Conservation (phyloP, 208 protist species). For the Vickermania spadyakhi region DNA sequence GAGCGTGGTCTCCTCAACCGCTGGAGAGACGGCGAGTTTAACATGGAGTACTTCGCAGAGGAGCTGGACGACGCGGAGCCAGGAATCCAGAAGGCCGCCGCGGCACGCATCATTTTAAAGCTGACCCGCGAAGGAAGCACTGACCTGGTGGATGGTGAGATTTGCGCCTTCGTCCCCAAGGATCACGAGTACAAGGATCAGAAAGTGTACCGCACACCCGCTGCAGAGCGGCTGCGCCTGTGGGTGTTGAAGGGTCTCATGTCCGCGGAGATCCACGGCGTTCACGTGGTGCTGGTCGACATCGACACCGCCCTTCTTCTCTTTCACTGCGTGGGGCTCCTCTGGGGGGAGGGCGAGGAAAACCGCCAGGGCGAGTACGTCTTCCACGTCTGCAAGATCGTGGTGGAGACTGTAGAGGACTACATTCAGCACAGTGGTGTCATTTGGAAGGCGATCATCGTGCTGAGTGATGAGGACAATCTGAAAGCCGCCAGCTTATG, state of each 20-base stretch:
- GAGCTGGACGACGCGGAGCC: slow-evolving; percentile 18
- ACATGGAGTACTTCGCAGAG: slow-evolving; percentile 35
- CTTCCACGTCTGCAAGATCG: slow-evolving; percentile 78
- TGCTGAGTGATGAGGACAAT: slow-evolving; percentile 26
- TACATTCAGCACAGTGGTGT: slow-evolving; percentile 82
- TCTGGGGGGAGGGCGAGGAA: slow-evolving; percentile 34
- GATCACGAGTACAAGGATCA: slow-evolving; percentile 34
- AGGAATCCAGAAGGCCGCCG: slow-evolving; percentile 15
- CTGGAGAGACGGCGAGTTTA: slow-evolving; percentile 59
- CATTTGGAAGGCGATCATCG: slow-evolving; percentile 68
- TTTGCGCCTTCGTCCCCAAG: slow-evolving; percentile 33
- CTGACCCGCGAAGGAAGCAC: slow-evolving; percentile 26
- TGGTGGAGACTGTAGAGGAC: slow-evolving; percentile 78
- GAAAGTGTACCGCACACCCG: slow-evolving; percentile 55
- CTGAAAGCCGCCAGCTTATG: slow-evolving; percentile 14
- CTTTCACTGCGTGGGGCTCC: slow-evolving; percentile 53
- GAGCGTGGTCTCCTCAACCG: slow-evolving; percentile 26
- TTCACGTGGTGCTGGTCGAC: slow-evolving; percentile 62
- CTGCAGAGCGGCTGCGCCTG: slow-evolving; percentile 63
- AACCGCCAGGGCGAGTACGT: slow-evolving; percentile 30
- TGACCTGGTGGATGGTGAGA: slow-evolving; percentile 27
- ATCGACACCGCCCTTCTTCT: slow-evolving; percentile 60
- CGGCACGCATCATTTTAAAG: slow-evolving; percentile 54
- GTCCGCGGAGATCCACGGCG: slow-evolving; percentile 47
- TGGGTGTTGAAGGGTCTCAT: slow-evolving; percentile 76